Base-by-base conservation (phyloP, 1,139 yeast species). In the Ashbya aceris region DNA sequence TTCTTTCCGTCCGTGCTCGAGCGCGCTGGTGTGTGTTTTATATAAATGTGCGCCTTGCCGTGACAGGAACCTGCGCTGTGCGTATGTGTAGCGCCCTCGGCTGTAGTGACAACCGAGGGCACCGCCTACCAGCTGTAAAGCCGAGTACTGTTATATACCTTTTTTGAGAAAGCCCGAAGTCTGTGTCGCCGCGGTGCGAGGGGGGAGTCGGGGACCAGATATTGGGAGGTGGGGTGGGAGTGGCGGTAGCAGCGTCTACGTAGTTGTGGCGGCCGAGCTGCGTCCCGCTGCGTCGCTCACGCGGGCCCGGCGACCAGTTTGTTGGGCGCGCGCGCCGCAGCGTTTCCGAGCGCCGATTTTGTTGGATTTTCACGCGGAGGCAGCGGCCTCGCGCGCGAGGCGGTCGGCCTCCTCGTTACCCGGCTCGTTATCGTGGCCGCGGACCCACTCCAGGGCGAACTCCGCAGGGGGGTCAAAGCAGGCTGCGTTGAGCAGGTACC, bases 341-440 rank as follows among this genome's bases (percentile, higher is more conserved):
- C 35, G 12, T 7, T 12, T 8, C 17, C 12, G 20, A 12, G 3
- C 3, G 35, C 20, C 31, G 31, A 17, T 17, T 17, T 17, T 17
- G 23, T 17, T 17, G 23, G 23, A 17, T 17, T 17, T 17, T 17
- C 23, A 17, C 23, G 6, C 35, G 20, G 12, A n/a, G 12, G 67
- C 70, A 8, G 80, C 79, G n/a, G 85, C 93, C 27, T 52, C 44
- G 45, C 74, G 79, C 2, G 96, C 96, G 41, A 87, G 65, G 36
- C 58, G 52, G 58, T 89, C 96, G 0, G 96, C 96, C 55, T 59
- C 67, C 49, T 80, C 87, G 56, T 87, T 87, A 1, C 96, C 96
- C 12, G 54, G 58, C 36, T 66, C 60, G 0, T 87, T 91, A 12
- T 67, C 60, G 59, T 89, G 96, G 1, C 93, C 96, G 41, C 66